Evolutionary conservation across 768 basidiomycete genomes (phyloP).

Genomic region (Suillus subalutaceus): DNA sequence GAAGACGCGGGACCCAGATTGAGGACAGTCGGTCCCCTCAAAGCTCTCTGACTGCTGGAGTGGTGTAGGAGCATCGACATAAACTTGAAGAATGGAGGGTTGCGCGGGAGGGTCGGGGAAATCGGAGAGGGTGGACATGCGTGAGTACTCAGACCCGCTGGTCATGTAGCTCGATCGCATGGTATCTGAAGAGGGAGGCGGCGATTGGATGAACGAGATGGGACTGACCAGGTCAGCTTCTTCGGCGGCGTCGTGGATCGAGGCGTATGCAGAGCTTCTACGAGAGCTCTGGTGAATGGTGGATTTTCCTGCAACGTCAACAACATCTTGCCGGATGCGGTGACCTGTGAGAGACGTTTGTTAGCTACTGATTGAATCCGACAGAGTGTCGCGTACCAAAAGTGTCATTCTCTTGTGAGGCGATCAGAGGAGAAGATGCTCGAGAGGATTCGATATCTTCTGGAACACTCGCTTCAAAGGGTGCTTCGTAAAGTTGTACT

Average conservation of each 20-base stretch:
- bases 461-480: constrained; percentile 16
- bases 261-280: constrained; percentile 26
- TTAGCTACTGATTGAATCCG: not conserved
- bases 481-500: constrained; percentile 9
- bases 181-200: constrained; percentile 31
- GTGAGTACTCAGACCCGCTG: constrained; percentile 52
- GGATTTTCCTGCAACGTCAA: constrained; percentile 20
- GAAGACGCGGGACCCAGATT: constrained; percentile 8
- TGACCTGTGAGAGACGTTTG: constrained; percentile 19
- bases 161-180: constrained; percentile 65
- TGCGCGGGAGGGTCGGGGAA: constrained; percentile 67
- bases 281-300: constrained; percentile 15
- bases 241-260: constrained; percentile 20
- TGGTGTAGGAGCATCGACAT: constrained; percentile 35
- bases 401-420: constrained; percentile 30
- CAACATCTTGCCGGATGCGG: constrained; percentile 25
- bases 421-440: constrained; percentile 24
- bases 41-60: not conserved
- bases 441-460: constrained; percentile 31
- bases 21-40: constrained; percentile 6
- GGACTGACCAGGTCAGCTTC: constrained; percentile 16
- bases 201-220: constrained; percentile 22
- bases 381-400: constrained; percentile 23
- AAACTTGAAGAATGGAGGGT: constrained; percentile 48
- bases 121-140: constrained; percentile 73